These are phyloP conservation scores for Pseudomassariella vexata DNA, from an alignment of 2,329 filamentous ascomycete species.

Conservation along the genomic window DNA sequence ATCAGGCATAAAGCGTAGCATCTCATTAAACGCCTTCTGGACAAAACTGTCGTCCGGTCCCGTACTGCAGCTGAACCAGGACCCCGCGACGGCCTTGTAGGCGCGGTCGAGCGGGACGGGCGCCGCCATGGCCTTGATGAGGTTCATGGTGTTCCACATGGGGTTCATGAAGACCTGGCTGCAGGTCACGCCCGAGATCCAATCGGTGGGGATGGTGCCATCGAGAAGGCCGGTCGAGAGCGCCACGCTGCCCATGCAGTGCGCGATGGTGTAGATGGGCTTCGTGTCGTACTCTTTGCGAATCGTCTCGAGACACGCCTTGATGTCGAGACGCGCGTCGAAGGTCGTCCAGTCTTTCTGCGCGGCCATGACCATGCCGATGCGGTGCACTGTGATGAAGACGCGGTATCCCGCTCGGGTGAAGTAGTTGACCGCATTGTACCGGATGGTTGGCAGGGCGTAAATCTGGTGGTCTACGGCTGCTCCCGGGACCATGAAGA, in stretches of 20 bases:
- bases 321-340: slow-evolving; percentile 54
- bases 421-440: slow-evolving; percentile 60
- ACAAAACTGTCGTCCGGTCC: slow-evolving; percentile 38
- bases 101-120: slow-evolving; percentile 43
- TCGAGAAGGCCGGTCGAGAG: slow-evolving; percentile 54
- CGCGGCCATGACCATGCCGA: slow-evolving; percentile 45
- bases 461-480: slow-evolving; percentile 59
- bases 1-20: slow-evolving; percentile 52
- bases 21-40: slow-evolving; percentile 48
- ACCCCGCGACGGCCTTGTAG: slow-evolving; percentile 41
- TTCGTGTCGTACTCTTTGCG: slow-evolving; percentile 27
- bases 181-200: slow-evolving; percentile 52
- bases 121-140: slow-evolving; percentile 45
- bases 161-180: slow-evolving; percentile 62
- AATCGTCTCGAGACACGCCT: slow-evolving; percentile 48
- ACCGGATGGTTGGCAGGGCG: slow-evolving; percentile 56
- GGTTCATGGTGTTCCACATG: slow-evolving; percentile 49
- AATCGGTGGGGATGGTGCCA: slow-evolving; percentile 50
- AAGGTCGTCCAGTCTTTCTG: slow-evolving; percentile 52
- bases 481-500: slow-evolving; percentile 59
- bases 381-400: slow-evolving; percentile 52
- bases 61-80: slow-evolving; percentile 50
- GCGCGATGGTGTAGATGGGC: slow-evolving; percentile 51
- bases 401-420: slow-evolving; percentile 54
- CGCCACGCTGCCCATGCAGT: slow-evolving; percentile 60